Evolutionary conservation across 352 stramenopile species (phyloP), one percentile per base, ranked within the genome.

Genomic region (Globisporangium takayamanum): DNA sequence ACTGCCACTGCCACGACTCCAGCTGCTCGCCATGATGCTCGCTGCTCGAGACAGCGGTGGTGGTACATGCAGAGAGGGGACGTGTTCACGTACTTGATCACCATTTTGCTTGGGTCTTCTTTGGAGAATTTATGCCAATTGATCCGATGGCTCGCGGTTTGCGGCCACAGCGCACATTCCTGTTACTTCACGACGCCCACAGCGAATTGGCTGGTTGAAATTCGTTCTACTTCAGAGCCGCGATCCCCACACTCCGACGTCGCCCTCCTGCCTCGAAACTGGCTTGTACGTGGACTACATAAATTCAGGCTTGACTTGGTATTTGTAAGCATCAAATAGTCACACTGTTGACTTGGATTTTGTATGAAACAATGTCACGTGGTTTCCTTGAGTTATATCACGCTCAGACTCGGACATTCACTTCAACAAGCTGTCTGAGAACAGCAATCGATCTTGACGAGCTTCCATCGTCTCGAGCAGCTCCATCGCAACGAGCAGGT

Each of bases 61-160:
- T 36, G 30, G 30, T 36, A 36, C 30, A 39, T 25, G 55, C 53
- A 53, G 10, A 44, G 22, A 5, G 26, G 7, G 56, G 39, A 30
- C 18, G 14, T 28, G 18, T 25, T 44, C 60, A 91, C 84, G 72
- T 93, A 93, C 84, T 93, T 93, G 77, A 93, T 93, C 79, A 93
- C 84, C 84, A 93, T 91, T 81, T 88, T 88, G 77, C 79, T 80
- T 86, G 51, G 76, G 80, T 88, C 78, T 89, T 89, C 78, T 92
- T 83, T 77, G 81, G 81, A 91, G 80, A 89, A 83, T 89, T 84
- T 85, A 88, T 86, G 78, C 78, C 75, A 85, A 88, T 80, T 87
- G 72, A 88, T 69, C 74, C 67, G 67, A 51, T 74, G 57, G 50
- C 72, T n/a, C 26, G 55, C 47, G 47, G 61, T 70, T 69, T 61